Percentiles rank a stretch among this genome's conserved stretches.
Conservation (phyloP, 2,329 filamentous ascomycete species). For the Biscogniauxia sp. region DNA sequence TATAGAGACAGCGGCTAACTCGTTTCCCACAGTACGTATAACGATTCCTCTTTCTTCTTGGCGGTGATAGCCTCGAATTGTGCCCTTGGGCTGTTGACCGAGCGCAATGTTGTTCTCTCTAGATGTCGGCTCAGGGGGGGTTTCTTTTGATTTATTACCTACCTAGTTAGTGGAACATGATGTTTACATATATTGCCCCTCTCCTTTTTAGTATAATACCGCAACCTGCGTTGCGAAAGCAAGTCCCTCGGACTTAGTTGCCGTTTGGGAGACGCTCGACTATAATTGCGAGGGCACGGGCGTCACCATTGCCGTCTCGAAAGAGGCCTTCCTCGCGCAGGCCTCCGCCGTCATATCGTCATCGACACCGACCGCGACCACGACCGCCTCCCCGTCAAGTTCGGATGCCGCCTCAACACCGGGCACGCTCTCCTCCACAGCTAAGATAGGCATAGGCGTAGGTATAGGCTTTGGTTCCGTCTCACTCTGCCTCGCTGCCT, state of each 20-base stretch:
- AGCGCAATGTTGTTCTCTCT: background rate
- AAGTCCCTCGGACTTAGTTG: conserved; percentile 36
- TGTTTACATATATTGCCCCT: background rate
- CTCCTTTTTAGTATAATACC: conserved; percentile 31
- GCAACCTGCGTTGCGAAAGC: conserved; percentile 44
- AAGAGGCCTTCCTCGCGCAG: conserved; percentile 40
- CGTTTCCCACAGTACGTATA: background rate
- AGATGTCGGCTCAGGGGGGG: background rate
- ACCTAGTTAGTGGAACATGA: background rate
- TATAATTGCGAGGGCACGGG: conserved; percentile 43
- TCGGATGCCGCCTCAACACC: conserved; percentile 9
- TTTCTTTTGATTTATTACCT: background rate
- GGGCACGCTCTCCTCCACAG: conserved; percentile 32
- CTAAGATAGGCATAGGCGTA: conserved; percentile 41
- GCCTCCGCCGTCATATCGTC: conserved; percentile 25
- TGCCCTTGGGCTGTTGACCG: background rate
- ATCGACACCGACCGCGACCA: conserved; percentile 13
- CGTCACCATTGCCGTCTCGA: conserved; percentile 42
- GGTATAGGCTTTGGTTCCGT: conserved; percentile 33
- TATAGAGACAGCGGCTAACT: background rate
- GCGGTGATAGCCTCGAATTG: background rate
- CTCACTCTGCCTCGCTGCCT: conserved; percentile 20
- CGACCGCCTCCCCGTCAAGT: conserved; percentile 16
- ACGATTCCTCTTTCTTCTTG: background rate
- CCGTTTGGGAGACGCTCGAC: conserved; percentile 44